Percentiles rank a stretch among this genome's conserved stretches.
Conservation (phyloP, 495 filamentous ascomycete genomes). For the Aspergillus hancockii region DNA sequence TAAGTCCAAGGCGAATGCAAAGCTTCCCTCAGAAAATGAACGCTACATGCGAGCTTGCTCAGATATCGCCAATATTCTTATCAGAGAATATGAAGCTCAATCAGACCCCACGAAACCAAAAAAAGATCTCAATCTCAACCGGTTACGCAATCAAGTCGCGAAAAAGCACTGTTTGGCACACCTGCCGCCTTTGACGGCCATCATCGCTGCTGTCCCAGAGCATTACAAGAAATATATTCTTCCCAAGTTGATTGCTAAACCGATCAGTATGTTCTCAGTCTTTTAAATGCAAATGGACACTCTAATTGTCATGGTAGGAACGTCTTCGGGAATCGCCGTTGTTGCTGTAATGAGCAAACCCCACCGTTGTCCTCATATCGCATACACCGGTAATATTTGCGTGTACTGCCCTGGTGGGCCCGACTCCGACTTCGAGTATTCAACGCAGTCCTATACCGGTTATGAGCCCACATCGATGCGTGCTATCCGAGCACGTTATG, state of each 20-base stretch:
- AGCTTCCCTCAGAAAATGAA: constrained; percentile 87
- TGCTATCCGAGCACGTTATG: constrained; percentile 94
- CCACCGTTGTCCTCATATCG: constrained; percentile 95
- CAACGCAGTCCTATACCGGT: constrained; percentile 96
- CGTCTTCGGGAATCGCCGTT: constrained; percentile 96
- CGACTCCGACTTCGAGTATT: constrained; percentile 98
- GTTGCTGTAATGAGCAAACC: constrained; percentile 99
- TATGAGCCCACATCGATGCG: constrained; percentile 99
- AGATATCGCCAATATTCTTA: constrained; percentile 88
- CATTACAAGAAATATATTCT: constrained; percentile 99
- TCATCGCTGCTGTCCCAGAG: constrained; percentile 95
- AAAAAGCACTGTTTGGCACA: constrained; percentile 86
- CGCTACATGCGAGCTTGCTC: constrained; percentile 91
- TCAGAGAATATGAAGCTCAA: constrained; percentile 85
- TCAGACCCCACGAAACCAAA: constrained; percentile 68
- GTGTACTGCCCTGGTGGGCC: constrained; percentile 98
- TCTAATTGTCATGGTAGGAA: constrained; percentile 52
- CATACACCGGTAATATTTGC: constrained; percentile 97
- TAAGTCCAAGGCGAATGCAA: constrained; percentile 65
- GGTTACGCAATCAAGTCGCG: constrained; percentile 79
- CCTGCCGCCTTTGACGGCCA: constrained; percentile 90
- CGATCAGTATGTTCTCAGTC: constrained; percentile 66
- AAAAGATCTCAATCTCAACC: constrained; percentile 92
- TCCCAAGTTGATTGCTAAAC: constrained; percentile 93
- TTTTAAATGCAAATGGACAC: neutral